A percentile compares a stretch with the other conserved stretches of the same genome.
These are phyloP conservation scores for Carex kokanica DNA, from an alignment of 176 grass and related monocot species.

Conservation along the genomic window DNA sequence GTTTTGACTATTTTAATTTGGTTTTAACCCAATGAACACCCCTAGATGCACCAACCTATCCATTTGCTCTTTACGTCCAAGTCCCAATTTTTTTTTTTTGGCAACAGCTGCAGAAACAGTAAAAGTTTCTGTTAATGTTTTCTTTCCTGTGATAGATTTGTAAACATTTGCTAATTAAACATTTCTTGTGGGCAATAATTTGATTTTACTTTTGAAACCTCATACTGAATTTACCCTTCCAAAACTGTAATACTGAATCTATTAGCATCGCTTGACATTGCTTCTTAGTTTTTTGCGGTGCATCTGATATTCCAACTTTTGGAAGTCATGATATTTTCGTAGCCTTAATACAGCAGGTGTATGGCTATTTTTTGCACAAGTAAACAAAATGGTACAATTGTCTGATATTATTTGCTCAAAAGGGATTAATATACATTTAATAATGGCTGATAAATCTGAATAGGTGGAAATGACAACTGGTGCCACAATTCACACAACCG, in stretches of 20 bases:
- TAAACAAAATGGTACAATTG: background rate
- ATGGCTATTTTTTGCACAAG: background rate
- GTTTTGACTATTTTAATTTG: too few relatives aligned
- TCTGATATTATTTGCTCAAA: background rate
- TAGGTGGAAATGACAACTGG: slow-evolving; percentile 98
- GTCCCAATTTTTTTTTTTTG: background rate
- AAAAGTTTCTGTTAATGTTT: background rate
- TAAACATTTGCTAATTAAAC: background rate
- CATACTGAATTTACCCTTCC: background rate
- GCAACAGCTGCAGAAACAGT: background rate
- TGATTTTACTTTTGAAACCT: background rate
- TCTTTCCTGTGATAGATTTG: background rate
- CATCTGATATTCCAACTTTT: background rate
- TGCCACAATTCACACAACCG: slow-evolving; percentile 88
- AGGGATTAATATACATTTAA: background rate
- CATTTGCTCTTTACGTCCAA: background rate
- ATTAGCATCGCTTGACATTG: background rate
- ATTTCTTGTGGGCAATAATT: background rate
- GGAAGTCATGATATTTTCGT: background rate
- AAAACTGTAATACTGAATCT: background rate
- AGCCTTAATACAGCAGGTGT: background rate
- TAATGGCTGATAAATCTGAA: slow-evolving; percentile 1
- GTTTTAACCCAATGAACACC: too few relatives aligned
- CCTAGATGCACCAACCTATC: background rate
- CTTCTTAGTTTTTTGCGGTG: background rate